A percentile compares a stretch with the other conserved stretches of the same genome.
Evolutionary conservation across 352 stramenopile genomes (phyloP).

Genomic region (Globisporangium mamillatum): DNA sequence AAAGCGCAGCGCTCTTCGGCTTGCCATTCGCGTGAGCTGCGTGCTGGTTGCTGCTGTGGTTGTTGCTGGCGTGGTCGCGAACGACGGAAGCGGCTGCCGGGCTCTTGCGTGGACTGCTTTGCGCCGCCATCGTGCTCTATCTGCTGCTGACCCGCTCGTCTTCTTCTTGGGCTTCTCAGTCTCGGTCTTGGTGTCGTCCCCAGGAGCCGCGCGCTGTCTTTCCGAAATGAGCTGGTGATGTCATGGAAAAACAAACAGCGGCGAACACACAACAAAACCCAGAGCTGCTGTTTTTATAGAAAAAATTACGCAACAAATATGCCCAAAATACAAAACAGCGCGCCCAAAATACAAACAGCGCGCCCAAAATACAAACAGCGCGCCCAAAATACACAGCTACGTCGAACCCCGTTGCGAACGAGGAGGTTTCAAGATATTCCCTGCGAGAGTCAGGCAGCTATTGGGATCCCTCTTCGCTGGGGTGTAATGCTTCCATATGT

Average conservation of each 20-base stretch:
- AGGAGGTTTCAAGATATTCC: too few species aligned
- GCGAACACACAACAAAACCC: too few species aligned
- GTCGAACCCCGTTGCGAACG: too few species aligned
- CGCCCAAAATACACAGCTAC: too few species aligned
- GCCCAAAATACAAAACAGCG: too few species aligned
- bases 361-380: too few species aligned
- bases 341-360: too few species aligned
- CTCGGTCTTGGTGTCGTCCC: neutral
- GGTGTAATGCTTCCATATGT: too few species aligned
- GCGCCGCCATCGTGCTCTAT: slow-evolving; percentile 21
- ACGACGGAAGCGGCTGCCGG: neutral
- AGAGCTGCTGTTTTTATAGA: too few species aligned
- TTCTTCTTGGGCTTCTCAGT: neutral
- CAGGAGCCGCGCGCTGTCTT: neutral
- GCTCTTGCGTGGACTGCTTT: slow-evolving; percentile 27
- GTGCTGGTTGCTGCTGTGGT: neutral
- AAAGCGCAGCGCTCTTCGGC: neutral
- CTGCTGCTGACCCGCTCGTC: neutral
- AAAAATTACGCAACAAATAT: too few species aligned
- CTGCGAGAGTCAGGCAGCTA: too few species aligned
- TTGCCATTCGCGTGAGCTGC: neutral
- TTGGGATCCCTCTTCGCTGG: too few species aligned
- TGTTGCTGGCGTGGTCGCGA: neutral
- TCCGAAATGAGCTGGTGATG: neutral
- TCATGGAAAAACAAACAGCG: neutral